phyloP scores from a whole-genome alignment of 495 filamentous ascomycete species.

The Rostrohypoxylon terebratum region DNA sequence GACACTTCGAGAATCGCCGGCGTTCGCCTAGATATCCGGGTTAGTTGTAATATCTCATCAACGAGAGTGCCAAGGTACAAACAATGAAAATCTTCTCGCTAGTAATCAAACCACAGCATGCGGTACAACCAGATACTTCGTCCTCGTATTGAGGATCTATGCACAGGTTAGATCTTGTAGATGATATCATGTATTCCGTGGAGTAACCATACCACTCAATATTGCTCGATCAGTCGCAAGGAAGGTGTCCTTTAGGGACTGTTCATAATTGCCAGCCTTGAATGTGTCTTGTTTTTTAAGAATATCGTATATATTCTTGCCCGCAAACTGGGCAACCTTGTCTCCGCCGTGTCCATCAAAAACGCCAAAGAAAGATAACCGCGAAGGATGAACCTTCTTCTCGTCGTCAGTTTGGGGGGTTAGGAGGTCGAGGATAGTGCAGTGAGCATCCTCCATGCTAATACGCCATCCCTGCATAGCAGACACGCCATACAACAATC shows the following conservation, averaged over 20 bases:
- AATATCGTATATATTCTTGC: slow-evolving; percentile 93
- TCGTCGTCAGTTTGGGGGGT: slow-evolving; percentile 66
- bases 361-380: slow-evolving; percentile 95
- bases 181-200: slow-evolving; percentile 2
- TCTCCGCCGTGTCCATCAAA: slow-evolving; percentile 98
- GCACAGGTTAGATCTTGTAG: slow-evolving; percentile 29
- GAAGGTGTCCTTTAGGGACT: slow-evolving; percentile 97
- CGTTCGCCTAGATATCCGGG: slow-evolving; percentile 76
- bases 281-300: slow-evolving; percentile 94
- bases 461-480: slow-evolving; percentile 99
- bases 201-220: slow-evolving; percentile 76
- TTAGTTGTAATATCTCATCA: slow-evolving; percentile 36
- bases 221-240: slow-evolving; percentile 96
- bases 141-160: slow-evolving; percentile 96
- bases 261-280: slow-evolving; percentile 89
- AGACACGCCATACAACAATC: slow-evolving; percentile 90
- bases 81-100: slow-evolving; percentile 95
- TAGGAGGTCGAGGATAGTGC: slow-evolving; percentile 86
- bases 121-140: slow-evolving; percentile 97
- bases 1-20: slow-evolving; percentile 94
- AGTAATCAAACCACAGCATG: slow-evolving; percentile 87
- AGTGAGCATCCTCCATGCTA: slow-evolving; percentile 98
- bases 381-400: slow-evolving; percentile 72
- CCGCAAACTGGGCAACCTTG: slow-evolving; percentile 92
- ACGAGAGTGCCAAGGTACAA: slow-evolving; percentile 34